Percentiles rank a stretch among this genome's conserved stretches.
phyloP scores from a whole-genome alignment of 208 protist species.

The Leishmania major region DNA sequence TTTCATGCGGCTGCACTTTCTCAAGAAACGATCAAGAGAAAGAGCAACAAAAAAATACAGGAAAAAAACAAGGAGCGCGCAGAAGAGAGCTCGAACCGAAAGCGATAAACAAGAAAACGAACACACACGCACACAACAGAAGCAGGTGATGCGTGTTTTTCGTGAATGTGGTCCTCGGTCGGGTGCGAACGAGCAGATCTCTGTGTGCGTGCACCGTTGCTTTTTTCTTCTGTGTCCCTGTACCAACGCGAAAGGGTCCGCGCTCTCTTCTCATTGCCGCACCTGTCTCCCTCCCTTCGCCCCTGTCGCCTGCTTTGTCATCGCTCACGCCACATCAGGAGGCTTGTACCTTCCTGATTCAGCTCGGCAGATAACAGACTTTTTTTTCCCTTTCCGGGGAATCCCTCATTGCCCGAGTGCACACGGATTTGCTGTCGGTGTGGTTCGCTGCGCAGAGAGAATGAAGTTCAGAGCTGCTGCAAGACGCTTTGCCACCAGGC shows the following conservation, averaged over 20 bases:
- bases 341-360: not conserved
- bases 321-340: too few species aligned
- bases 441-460: not conserved
- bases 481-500: not conserved
- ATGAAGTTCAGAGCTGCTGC: not conserved
- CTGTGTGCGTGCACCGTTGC: not conserved
- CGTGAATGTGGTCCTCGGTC: not conserved
- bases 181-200: not conserved
- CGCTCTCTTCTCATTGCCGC: not conserved
- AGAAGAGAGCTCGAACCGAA: slow-evolving; percentile 6
- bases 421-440: not conserved
- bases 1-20: not conserved
- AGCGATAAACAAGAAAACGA: not conserved
- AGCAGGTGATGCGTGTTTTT: not conserved
- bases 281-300: not conserved
- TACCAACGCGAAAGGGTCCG: not conserved
- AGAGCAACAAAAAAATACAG: not conserved
- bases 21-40: not conserved
- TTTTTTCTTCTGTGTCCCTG: not conserved
- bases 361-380: not conserved
- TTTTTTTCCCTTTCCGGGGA: not conserved
- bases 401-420: not conserved
- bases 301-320: not conserved
- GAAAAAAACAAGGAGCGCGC: not conserved
- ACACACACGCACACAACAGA: not conserved